phyloP scores from a whole-genome alignment of 2,329 filamentous ascomycete species.

The Simplicillium aogashimaense region DNA sequence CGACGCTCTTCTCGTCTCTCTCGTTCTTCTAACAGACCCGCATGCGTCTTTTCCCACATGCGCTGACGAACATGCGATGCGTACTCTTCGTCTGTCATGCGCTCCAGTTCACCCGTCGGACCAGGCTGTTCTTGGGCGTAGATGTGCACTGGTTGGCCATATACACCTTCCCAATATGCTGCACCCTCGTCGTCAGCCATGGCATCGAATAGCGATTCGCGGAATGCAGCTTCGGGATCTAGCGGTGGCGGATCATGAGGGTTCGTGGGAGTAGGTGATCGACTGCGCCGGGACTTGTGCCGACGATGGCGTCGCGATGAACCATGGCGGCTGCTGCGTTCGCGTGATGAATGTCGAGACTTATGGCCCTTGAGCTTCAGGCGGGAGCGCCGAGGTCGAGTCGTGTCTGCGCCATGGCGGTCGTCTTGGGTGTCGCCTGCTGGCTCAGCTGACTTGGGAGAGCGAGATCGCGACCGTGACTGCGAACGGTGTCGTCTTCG shows the following conservation, averaged over 20 bases:
- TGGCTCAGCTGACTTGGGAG: neutral
- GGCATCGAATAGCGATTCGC: slow-evolving; percentile 91
- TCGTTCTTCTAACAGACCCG: slow-evolving; percentile 71
- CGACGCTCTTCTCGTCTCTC: slow-evolving; percentile 47
- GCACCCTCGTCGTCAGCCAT: slow-evolving; percentile 96
- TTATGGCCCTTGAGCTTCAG: slow-evolving; percentile 23
- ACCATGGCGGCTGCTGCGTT: slow-evolving; percentile 9
- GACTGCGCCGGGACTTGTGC: slow-evolving; percentile 19
- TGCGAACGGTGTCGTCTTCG: neutral
- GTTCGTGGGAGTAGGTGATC: slow-evolving; percentile 36
- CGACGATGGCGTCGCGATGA: slow-evolving; percentile 17
- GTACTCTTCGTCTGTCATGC: slow-evolving; percentile 91
- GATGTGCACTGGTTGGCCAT: slow-evolving; percentile 84
- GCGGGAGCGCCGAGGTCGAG: slow-evolving; percentile 18
- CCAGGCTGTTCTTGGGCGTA: slow-evolving; percentile 46
- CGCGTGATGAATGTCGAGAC: slow-evolving; percentile 10
- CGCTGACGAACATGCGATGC: slow-evolving; percentile 70
- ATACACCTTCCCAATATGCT: slow-evolving; percentile 91
- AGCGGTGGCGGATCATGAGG: slow-evolving; percentile 37
- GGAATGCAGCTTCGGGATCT: slow-evolving; percentile 69
- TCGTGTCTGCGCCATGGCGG: slow-evolving; percentile 6
- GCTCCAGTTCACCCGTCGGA: slow-evolving; percentile 53
- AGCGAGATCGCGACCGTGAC: neutral
- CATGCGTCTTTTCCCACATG: slow-evolving; percentile 95
- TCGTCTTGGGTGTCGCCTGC: slow-evolving; percentile 7